A percentile compares a stretch with the other conserved stretches of the same genome.
phyloP scores from a whole-genome alignment of 352 stramenopile genomes.

The Phytophthora tentaculata region DNA sequence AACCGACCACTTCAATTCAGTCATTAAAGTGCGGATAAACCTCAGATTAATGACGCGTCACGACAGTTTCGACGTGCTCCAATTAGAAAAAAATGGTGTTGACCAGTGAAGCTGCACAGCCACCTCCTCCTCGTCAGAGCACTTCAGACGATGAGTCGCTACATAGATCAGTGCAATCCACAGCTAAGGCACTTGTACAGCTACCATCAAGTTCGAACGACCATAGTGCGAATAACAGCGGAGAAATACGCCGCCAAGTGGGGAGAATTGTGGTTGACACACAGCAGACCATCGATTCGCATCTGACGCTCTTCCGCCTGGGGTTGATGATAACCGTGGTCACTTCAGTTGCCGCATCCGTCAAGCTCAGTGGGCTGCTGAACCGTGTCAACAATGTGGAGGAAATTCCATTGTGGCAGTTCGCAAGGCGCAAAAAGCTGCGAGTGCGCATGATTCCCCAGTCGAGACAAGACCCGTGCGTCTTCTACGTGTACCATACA shows the following conservation, averaged over 20 bases:
- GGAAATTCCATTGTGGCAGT: conserved; percentile 68
- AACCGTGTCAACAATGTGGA: conserved; percentile 60
- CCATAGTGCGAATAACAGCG: conserved; percentile 11
- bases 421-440: conserved; percentile 73
- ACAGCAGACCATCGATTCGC: conserved; percentile 64
- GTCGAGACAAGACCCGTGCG: conserved; percentile 61
- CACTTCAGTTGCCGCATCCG: conserved; percentile 46
- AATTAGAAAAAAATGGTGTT: not conserved
- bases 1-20: conserved; percentile 22
- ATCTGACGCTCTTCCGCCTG: conserved; percentile 72
- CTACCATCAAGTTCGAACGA: not conserved
- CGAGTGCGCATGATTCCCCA: conserved; percentile 76
- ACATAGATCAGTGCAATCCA: not conserved
- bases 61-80: conserved; percentile 1
- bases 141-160: not conserved
- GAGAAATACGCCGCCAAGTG: conserved; percentile 36
- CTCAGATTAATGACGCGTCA: not conserved
- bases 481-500: conserved; percentile 88
- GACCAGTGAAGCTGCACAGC: conserved; percentile 3
- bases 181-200: not conserved
- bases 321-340: conserved; percentile 54
- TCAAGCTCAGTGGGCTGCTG: conserved; percentile 67
- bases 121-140: conserved; percentile 1
- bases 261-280: conserved; percentile 42
- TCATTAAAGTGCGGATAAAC: conserved; percentile 1